Evolutionary conservation across 441 rosid genomes (phyloP).

Genomic region (Bruguiera hainesii): DNA sequence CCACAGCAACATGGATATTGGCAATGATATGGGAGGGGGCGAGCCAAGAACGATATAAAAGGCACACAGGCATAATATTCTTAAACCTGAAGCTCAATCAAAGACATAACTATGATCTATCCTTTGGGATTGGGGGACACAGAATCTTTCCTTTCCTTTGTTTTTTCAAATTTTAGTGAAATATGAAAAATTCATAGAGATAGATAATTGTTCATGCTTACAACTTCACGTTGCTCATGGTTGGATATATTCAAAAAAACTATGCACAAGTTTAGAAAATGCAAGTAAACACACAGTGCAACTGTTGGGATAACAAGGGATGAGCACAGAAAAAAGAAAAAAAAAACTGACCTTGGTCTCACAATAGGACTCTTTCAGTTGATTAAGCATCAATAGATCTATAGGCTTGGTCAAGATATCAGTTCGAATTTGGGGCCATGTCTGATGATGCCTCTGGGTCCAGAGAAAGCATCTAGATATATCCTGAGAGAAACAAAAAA

Average conservation of each 20-base stretch:
- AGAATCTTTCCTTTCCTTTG: too few species aligned
- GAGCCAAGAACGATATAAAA: background rate
- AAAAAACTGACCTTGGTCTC: conserved; percentile 59
- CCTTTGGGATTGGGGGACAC: too few species aligned
- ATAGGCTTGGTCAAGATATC: conserved; percentile 79
- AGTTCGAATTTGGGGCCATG: conserved; percentile 85
- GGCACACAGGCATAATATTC: background rate
- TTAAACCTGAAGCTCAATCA: background rate
- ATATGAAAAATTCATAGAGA: too few species aligned
- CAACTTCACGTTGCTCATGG: too few species aligned
- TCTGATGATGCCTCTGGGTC: conserved; percentile 96
- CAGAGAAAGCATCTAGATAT: conserved; percentile 96
- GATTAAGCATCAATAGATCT: conserved; percentile 80
- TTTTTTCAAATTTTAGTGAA: too few species aligned
- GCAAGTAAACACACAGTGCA: background rate
- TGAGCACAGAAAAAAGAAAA: background rate
- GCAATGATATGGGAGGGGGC: background rate
- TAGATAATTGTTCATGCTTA: too few species aligned
- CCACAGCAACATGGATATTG: background rate
- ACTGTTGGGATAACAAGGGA: background rate
- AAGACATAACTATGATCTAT: background rate
- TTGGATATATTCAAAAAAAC: too few species aligned
- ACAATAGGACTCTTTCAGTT: conserved; percentile 79
- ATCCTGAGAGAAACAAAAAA: conserved; percentile 49
- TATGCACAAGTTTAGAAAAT: background rate